A percentile compares a stretch with the other conserved stretches of the same genome.
phyloP scores from a whole-genome alignment of 108 stramenopile species.

The Skeletonema costatum region DNA sequence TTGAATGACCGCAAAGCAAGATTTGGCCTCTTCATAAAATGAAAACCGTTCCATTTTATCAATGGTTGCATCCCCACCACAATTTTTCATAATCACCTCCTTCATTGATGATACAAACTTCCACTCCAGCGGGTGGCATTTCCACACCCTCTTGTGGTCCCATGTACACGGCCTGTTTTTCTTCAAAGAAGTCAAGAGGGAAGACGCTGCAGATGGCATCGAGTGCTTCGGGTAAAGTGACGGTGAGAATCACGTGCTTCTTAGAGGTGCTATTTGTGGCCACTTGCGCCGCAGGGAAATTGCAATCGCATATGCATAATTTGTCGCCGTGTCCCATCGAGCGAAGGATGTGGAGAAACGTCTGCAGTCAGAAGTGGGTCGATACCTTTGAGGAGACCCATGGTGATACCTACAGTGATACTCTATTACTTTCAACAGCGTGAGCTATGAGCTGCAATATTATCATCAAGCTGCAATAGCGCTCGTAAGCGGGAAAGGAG shows the following conservation, averaged over 20 bases:
- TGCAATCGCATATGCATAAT: slow-evolving; percentile 52
- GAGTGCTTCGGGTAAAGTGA: slow-evolving; percentile 49
- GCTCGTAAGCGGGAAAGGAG: too few relatives aligned
- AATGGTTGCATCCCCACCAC: slow-evolving; percentile 22
- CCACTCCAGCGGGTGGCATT: slow-evolving; percentile 41
- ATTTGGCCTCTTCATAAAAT: slow-evolving; percentile 57
- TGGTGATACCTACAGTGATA: background rate
- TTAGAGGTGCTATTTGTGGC: slow-evolving; percentile 45
- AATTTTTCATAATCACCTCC: slow-evolving; percentile 26
- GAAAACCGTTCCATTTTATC: slow-evolving; percentile 43
- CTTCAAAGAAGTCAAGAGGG: slow-evolving; percentile 55
- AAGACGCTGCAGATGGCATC: slow-evolving; percentile 51
- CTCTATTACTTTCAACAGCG: too few relatives aligned
- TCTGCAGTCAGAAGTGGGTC: slow-evolving; percentile 59
- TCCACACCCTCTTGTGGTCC: slow-evolving; percentile 43
- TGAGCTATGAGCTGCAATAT: too few relatives aligned
- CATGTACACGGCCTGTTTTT: slow-evolving; percentile 48
- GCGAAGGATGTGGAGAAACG: slow-evolving; percentile 42
- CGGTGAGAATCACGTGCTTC: slow-evolving; percentile 46
- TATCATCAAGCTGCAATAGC: too few relatives aligned
- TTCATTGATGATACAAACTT: slow-evolving; percentile 37
- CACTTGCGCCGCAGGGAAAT: slow-evolving; percentile 58
- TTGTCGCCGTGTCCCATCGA: slow-evolving; percentile 63
- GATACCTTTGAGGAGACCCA: slow-evolving; percentile 60
- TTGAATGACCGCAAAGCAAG: slow-evolving; percentile 59